phyloP scores from a whole-genome alignment of 768 basidiomycete species.

The Rubroboletus pulcherrimus region DNA sequence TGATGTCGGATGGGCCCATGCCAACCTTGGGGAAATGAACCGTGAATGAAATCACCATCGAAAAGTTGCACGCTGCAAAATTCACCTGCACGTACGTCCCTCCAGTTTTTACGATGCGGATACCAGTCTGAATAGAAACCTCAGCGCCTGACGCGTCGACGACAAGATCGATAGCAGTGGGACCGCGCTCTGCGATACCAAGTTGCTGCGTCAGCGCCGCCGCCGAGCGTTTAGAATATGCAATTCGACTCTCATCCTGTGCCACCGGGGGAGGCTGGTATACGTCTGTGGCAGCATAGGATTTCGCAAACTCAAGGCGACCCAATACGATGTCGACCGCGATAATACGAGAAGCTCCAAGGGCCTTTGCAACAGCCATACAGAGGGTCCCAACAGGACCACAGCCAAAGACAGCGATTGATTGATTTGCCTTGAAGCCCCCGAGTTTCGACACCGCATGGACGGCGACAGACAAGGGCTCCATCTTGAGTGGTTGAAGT shows the following conservation, averaged over 20 bases:
- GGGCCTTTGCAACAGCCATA: constrained; percentile 94
- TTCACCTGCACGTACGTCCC: constrained; percentile 68
- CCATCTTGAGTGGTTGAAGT: constrained; percentile 56
- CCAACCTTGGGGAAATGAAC: constrained; percentile 55
- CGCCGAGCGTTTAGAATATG: constrained; percentile 73
- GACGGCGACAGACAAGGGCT: constrained; percentile 89
- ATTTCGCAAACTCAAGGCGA: constrained; percentile 83
- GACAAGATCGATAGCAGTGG: constrained; percentile 74
- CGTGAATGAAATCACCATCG: not conserved
- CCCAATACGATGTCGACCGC: constrained; percentile 75
- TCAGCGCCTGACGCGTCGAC: constrained; percentile 93
- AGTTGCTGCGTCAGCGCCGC: constrained; percentile 60
- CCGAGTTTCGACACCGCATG: constrained; percentile 84
- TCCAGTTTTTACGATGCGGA: constrained; percentile 71
- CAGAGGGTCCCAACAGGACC: constrained; percentile 87
- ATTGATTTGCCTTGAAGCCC: constrained; percentile 65
- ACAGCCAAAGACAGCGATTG: constrained; percentile 82
- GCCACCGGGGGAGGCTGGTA: constrained; percentile 60
- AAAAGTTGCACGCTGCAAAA: constrained; percentile 3
- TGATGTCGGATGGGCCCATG: constrained; percentile 77
- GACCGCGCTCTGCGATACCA: constrained; percentile 67
- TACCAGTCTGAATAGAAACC: constrained; percentile 83
- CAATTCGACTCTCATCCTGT: constrained; percentile 61
- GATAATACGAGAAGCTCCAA: constrained; percentile 81
- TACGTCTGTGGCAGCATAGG: constrained; percentile 77